phyloP scores from a whole-genome alignment of 495 filamentous ascomycete genomes.

The Pseudevernia furfuracea region DNA sequence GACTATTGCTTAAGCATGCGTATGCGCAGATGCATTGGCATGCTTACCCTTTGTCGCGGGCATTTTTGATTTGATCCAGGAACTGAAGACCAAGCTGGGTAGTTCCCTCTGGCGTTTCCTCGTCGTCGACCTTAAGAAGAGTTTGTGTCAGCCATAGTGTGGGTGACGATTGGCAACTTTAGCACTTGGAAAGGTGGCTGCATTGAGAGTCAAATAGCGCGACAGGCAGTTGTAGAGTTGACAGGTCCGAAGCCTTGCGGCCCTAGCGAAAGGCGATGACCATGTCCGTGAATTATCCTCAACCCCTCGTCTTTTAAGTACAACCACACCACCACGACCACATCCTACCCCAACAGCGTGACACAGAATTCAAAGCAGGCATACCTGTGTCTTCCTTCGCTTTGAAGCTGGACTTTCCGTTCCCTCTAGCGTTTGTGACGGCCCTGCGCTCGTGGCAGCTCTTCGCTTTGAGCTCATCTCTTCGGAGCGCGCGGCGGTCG shows the following conservation, averaged over 20 bases:
- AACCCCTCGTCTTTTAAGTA: conserved; percentile 13
- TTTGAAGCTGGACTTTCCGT: conserved; percentile 47
- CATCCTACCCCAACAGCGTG: conserved; percentile 3
- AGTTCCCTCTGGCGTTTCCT: conserved; percentile 56
- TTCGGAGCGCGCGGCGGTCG: conserved; percentile 15
- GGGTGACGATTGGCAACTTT: conserved; percentile 10
- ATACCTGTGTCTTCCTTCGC: conserved; percentile 51
- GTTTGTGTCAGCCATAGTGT: conserved; percentile 11
- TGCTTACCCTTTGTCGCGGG: conserved; percentile 64
- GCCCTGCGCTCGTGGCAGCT: conserved; percentile 34
- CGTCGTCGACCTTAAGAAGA: conserved; percentile 21
- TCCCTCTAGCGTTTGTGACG: conserved; percentile 35
- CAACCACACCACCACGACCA: conserved; percentile 22
- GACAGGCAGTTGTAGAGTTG: conserved; percentile 22
- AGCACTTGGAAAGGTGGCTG: conserved; percentile 9
- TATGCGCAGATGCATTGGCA: conserved; percentile 13
- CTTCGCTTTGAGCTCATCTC: conserved; percentile 66
- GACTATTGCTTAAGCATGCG: not conserved
- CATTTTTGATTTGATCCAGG: conserved; percentile 54
- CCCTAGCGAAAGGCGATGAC: conserved; percentile 29
- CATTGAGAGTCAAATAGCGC: conserved; percentile 9
- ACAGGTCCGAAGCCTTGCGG: conserved; percentile 19
- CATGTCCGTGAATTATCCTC: conserved; percentile 19
- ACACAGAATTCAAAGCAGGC: conserved; percentile 26
- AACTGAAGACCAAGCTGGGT: conserved; percentile 58